Base-by-base conservation (phyloP, 805 yeast species). In the Starmerella sp. region DNA sequence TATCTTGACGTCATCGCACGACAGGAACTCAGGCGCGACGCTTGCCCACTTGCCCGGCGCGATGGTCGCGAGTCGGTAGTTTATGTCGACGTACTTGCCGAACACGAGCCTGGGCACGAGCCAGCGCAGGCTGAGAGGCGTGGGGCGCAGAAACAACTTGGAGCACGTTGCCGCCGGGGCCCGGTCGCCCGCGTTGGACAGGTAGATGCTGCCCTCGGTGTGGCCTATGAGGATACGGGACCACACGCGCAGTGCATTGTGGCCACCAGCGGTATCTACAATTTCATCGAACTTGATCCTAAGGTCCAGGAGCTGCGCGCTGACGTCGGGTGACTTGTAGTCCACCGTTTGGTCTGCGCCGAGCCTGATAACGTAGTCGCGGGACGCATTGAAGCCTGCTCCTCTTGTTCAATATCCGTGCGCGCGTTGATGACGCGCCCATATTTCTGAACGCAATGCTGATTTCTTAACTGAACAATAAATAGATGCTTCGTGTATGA, bases 181-280 rank as follows among this genome's bases (percentile, higher is more conserved):
- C 36, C 9, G 28, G 37, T 46, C 42, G 5, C 50, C 50, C 2
- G 50, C 42, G 13, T 22, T 36, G 17, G 50, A 10, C 31, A 46
- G 13, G 17, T 35, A 46, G 17, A 36, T 30, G n/a, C 50, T 41
- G 31, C 50, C 50, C 41, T 46, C 32, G 6, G 39, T 10, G 41
- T 5, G 5, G 39, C 17, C 5, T 14, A 78, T 77, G 58, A 84
- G 68, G 28, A 73, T 70, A 39, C 70, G 61, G 5, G 69, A 62
- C 53, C 78, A 71, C 11, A 73, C 66, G 3, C 71, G 65, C 53
- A 80, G 72, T 28, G 82, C 74, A 22, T 75, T 78, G 30, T 65
- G 65, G 53, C 77, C 78, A 41, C 95, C 90, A 51, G 78, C 79
- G 53, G 83, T 75, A 69, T 86, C 95, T 34, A 81, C 64, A 44